Evolutionary conservation across 306 rosid genomes (phyloP), one percentile per base, ranked within the genome.

Genomic region (Ochetophila trinervis): DNA sequence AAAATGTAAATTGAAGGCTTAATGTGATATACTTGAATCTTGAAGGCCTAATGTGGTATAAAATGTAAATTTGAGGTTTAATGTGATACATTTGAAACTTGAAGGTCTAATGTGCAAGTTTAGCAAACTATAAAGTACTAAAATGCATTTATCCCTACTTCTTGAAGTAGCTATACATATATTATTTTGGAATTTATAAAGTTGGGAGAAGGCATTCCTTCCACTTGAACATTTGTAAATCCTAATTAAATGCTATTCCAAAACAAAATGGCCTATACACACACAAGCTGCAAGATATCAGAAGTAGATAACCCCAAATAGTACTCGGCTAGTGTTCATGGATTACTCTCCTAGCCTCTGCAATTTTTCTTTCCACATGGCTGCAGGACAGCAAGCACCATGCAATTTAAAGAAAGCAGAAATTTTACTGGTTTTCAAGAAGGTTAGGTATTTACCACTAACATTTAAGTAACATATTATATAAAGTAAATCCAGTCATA

Each of bases 291-390:
- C 54, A 49, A 47, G 48, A 62, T 4, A 57, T 36, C 60, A 53
- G 53, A 53, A 44, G 61, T 18, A 8, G 60, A 45, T 35, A 35
- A 82, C 87, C 81, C 63, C 53, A n/a, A n/a, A n/a, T n/a, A n/a
- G 44, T 51, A 60, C 60, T 57, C 45, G 74, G 74, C 75, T 81
- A 86, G 65, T 53, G 82, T 78, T 80, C 91, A 8, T 60, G 86
- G 12, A 65, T 68, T 27, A 86, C 69, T 86, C 82, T 17, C 94
- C 95, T 73, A 90, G 84, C 73, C 80, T 70, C 65, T 66, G 70
- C 66, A 94, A 80, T 81, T 83, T 83, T 79, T 94, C 91, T 79
- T 83, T 90, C 96, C 91, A 90, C 74, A 62, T 61, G 58, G 97
- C 99, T 94, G 90, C 89, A 83, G 77, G 78, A 57, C 14, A 53